Evolutionary conservation across 192 early-diverging fungal genomes (phyloP).

Genomic region (Funneliformis mosseae): DNA sequence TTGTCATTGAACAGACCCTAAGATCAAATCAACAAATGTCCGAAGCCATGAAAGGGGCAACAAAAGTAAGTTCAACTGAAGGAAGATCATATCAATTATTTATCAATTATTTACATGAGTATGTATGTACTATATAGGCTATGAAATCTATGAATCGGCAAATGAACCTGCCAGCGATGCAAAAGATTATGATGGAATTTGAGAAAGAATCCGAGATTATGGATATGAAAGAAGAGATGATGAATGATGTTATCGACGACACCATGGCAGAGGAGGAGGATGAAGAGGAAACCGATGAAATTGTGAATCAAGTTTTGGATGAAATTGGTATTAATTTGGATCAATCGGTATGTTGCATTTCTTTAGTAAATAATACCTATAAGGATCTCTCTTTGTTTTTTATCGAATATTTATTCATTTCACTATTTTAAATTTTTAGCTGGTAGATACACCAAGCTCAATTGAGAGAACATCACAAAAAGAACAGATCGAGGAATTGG

Average conservation of each 20-base stretch:
- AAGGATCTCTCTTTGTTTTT: not conserved
- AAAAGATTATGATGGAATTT: slow-evolving; percentile 98
- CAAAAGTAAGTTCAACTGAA: slow-evolving; percentile 55
- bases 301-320: slow-evolving; percentile 93
- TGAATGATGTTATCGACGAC: slow-evolving; percentile 97
- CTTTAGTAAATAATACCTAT: not conserved
- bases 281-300: slow-evolving; percentile 86
- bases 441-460: slow-evolving; percentile 52
- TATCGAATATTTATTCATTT: not conserved
- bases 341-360: slow-evolving; percentile 58
- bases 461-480: slow-evolving; percentile 40
- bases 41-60: slow-evolving; percentile 92
- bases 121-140: slow-evolving; percentile 50
- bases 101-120: not conserved
- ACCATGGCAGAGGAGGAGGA: slow-evolving; percentile 94
- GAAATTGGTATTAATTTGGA: slow-evolving; percentile 90
- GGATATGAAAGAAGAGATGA: slow-evolving; percentile 99
- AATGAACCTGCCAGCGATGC: slow-evolving; percentile 92
- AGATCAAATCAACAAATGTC: slow-evolving; percentile 96
- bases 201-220: slow-evolving; percentile 92
- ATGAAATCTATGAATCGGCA: slow-evolving; percentile 95
- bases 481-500: slow-evolving; percentile 53
- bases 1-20: slow-evolving; percentile 66
- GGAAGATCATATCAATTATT: not conserved
- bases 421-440: slow-evolving; percentile 33